Base-by-base conservation (phyloP, 768 basidiomycete species). In the Cyclocybe cylindracea region DNA sequence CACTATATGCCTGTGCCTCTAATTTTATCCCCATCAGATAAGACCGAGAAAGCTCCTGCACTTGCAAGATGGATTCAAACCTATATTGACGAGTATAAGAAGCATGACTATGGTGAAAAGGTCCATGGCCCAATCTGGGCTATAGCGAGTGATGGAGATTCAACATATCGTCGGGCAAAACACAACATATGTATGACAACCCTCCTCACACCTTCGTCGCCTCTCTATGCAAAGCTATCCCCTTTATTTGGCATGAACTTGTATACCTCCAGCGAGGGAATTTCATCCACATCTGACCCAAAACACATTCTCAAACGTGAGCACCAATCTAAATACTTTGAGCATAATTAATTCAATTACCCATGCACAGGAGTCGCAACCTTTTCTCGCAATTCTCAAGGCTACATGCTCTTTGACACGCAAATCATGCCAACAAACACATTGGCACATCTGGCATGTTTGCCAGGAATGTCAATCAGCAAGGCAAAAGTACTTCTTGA, bases 271-370 rank as follows among this genome's bases (percentile, higher is more conserved):
- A 5, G 31, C 31, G 5, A 57, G 46, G 58, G 57, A 6, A n/a
- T 65, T 1, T 5, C 62, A 11, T 55, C 44, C 4, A 63, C 63
- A 13, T 64, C 54, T 49, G 66, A 67, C 59, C 66, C 62, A 7
- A 68, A 67, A 46, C 68, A 70, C 51, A 57, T 70, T 5, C 35
- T 61, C 33, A 70, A 70, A 49, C 54, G 61, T n/a, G n/a, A n/a
- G n/a, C n/a, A n/a, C n/a, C n/a, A n/a, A n/a, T n/a, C n/a, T n/a
- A n/a, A n/a, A n/a, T n/a, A n/a, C n/a, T n/a, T n/a, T n/a, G n/a
- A n/a, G n/a, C n/a, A n/a, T n/a, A n/a, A n/a, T n/a, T n/a, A n/a
- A n/a, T n/a, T n/a, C n/a, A n/a, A n/a, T n/a, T n/a, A n/a, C n/a
- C n/a, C n/a, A n/a, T n/a, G n/a, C n/a, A n/a, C n/a, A n/a, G n/a